A percentile compares a stretch with the other conserved stretches of the same genome.
phyloP scores from a whole-genome alignment of 208 protist genomes.

The Acanthamoeba royreba region DNA sequence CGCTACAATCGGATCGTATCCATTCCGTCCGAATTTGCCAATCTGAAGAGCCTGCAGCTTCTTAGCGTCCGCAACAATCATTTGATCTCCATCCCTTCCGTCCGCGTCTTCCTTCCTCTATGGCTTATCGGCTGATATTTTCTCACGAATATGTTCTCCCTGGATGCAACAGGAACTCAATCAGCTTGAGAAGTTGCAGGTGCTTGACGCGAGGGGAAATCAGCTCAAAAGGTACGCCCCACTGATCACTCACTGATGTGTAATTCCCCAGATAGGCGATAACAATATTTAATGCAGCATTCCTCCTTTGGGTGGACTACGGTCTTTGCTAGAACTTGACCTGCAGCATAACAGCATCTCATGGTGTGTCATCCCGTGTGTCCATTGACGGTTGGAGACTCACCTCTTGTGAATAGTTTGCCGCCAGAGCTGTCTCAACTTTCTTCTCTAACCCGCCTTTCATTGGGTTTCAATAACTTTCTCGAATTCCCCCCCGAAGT shows the following conservation, averaged over 20 bases:
- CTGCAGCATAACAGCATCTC: background rate
- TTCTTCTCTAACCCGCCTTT: background rate
- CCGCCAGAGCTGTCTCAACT: background rate
- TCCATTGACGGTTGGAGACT: background rate
- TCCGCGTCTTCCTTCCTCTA: background rate
- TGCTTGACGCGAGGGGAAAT: background rate
- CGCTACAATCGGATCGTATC: background rate
- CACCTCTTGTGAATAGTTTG: background rate
- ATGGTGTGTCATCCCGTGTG: background rate
- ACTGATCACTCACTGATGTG: background rate
- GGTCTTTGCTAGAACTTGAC: background rate
- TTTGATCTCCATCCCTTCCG: background rate
- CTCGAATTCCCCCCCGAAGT: background rate
- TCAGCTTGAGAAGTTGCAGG: background rate
- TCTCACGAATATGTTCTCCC: background rate
- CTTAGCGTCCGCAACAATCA: background rate
- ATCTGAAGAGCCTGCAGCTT: background rate
- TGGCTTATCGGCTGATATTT: background rate
- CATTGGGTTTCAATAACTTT: background rate
- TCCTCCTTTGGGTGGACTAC: background rate
- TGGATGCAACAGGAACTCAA: background rate
- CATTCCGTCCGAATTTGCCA: background rate
- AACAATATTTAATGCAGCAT: background rate
- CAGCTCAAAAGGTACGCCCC: background rate
- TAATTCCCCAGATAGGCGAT: background rate